A percentile compares a stretch with the other conserved stretches of the same genome.
Evolutionary conservation across 2,329 filamentous ascomycete genomes (phyloP).

Genomic region (Trichoderma sp.): DNA sequence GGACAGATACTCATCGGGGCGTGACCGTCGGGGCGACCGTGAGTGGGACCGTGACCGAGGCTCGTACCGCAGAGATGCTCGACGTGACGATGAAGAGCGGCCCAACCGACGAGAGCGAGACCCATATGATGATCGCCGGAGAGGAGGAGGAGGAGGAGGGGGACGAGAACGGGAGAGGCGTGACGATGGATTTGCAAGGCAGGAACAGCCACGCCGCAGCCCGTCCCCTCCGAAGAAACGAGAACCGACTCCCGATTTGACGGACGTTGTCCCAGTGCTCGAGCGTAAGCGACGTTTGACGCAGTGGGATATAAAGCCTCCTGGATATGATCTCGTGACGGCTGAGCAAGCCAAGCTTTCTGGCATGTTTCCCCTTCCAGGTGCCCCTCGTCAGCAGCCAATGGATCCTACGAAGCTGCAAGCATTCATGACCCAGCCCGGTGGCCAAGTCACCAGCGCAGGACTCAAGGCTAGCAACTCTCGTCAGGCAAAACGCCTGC

Average conservation of each 20-base stretch:
- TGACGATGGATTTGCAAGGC: conserved; percentile 39
- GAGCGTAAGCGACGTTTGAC: conserved; percentile 89
- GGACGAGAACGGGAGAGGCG: conserved; percentile 46
- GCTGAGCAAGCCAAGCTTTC: conserved; percentile 98
- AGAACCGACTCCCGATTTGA: conserved; percentile 93
- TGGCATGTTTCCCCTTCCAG: conserved; percentile 97
- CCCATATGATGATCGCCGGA: conserved; percentile 47
- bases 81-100: conserved; percentile 63
- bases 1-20: conserved; percentile 72
- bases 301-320: conserved; percentile 99
- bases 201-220: conserved; percentile 63
- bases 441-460: conserved; percentile 66
- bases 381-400: conserved; percentile 87
- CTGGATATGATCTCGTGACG: conserved; percentile 96
- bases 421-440: conserved; percentile 90
- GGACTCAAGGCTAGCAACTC: conserved; percentile 89
- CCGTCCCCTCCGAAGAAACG: conserved; percentile 81
- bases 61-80: conserved; percentile 56
- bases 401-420: conserved; percentile 94
- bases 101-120: conserved; percentile 58
- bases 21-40: conserved; percentile 65
- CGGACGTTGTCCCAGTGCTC: conserved; percentile 75
- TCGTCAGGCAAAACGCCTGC: conserved; percentile 86
- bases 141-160: conserved; percentile 49
- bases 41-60: conserved; percentile 73